These are phyloP conservation scores for Grosmannia clavigera DNA, from an alignment of 2,329 filamentous ascomycete genomes.

Conservation along the genomic window DNA sequence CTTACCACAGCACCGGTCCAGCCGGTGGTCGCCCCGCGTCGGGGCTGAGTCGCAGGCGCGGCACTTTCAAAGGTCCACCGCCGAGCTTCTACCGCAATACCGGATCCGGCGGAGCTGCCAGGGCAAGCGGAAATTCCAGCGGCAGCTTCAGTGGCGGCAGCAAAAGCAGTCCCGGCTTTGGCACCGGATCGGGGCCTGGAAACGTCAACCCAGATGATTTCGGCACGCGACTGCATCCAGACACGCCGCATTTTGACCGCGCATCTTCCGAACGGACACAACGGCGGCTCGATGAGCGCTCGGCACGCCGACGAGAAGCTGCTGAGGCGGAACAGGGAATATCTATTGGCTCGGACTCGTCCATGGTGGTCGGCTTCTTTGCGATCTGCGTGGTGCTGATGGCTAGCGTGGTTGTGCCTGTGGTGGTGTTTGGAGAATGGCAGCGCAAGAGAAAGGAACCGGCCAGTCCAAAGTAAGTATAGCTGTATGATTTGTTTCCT, in stretches of 20 bases:
- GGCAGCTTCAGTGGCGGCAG: constrained; percentile 24
- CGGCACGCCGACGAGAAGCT: constrained; percentile 24
- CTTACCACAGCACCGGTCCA: constrained; percentile 45
- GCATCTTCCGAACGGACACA: constrained; percentile 64
- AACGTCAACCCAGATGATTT: constrained; percentile 9
- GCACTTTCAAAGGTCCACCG: constrained; percentile 72
- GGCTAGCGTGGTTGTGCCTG: constrained; percentile 33
- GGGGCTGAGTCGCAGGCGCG: constrained; percentile 65
- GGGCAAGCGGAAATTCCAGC: constrained; percentile 9
- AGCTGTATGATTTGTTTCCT: not conserved
- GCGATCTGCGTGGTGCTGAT: constrained; percentile 35
- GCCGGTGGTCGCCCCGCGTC: constrained; percentile 67
- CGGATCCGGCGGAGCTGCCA: constrained; percentile 15
- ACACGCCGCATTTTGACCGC: constrained; percentile 69
- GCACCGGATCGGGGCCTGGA: constrained; percentile 3
- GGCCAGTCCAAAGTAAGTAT: constrained; percentile 4
- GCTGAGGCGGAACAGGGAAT: constrained; percentile 7
- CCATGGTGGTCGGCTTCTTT: constrained; percentile 33
- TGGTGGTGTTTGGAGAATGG: constrained; percentile 25
- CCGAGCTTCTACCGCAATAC: constrained; percentile 69
- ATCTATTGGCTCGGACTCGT: constrained; percentile 23
- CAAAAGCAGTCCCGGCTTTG: constrained; percentile 22
- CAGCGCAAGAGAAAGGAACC: constrained; percentile 14
- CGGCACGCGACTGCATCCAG: constrained; percentile 23
- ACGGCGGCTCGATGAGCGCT: constrained; percentile 41